A percentile compares a stretch with the other conserved stretches of the same genome.
Evolutionary conservation across 1,139 yeast genomes (phyloP).

Genomic region (Wickerhamiella pararugosa): DNA sequence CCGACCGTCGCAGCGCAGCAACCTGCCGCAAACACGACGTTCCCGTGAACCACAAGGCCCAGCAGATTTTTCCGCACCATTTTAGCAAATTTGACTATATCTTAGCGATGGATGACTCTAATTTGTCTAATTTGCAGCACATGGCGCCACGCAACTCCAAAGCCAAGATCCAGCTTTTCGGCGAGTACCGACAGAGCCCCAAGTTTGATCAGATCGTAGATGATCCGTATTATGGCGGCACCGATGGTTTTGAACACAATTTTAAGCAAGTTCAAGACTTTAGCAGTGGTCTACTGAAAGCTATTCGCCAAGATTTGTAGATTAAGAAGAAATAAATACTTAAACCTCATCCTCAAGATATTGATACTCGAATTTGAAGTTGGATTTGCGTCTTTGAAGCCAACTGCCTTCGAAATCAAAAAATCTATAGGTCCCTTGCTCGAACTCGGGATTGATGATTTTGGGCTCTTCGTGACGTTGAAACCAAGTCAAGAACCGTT

Average conservation of each 20-base stretch:
- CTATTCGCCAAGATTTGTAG: constrained; percentile 8
- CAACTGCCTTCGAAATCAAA: constrained; percentile 87
- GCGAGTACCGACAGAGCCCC: constrained; percentile 50
- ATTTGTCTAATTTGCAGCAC: constrained; percentile 42
- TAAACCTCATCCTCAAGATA: constrained; percentile 30
- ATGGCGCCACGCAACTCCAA: constrained; percentile 42
- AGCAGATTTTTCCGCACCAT: constrained; percentile 44
- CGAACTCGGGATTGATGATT: constrained; percentile 30
- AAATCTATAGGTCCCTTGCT: constrained; percentile 52
- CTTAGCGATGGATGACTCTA: constrained; percentile 66
- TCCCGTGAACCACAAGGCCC: constrained; percentile 61
- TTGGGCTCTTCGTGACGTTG: constrained; percentile 45
- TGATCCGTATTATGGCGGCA: constrained; percentile 89
- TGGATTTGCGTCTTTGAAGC: constrained; percentile 68
- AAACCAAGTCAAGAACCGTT: constrained; percentile 72
- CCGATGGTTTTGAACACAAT: constrained; percentile 64
- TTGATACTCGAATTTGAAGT: constrained; percentile 41
- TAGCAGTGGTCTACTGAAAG: constrained; percentile 43
- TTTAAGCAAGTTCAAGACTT: constrained; percentile 63
- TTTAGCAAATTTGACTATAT: constrained; percentile 66
- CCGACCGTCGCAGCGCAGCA: constrained; percentile 58
- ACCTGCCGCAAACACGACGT: constrained; percentile 63
- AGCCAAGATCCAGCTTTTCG: constrained; percentile 45
- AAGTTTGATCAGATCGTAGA: constrained; percentile 45
- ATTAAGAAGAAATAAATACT: background rate